Evolutionary conservation across 148 eudicot genomes (phyloP), one percentile per base, ranked within the genome.

Genomic region (Heliamphora exappendiculata): DNA sequence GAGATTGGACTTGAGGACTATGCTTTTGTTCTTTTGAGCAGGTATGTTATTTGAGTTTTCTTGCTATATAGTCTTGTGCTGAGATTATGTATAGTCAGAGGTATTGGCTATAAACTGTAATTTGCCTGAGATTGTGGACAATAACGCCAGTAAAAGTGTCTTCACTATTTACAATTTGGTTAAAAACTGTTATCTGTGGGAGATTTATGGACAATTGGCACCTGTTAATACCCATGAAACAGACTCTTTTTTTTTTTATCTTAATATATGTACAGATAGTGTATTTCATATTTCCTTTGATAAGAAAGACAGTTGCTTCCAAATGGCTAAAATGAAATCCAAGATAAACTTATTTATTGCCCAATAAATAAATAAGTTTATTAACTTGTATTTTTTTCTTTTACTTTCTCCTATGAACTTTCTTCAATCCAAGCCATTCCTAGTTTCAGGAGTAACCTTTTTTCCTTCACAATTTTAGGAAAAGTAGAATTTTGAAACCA

Each of bases 1-100:
- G 98, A 95, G 85, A 92, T 95, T 83, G 98, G 98, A 75, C 94
- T 95, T 47, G 98, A 95, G 81, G 96, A 95, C 76, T 95, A 92
- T 79, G 86, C 87, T 50, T 95, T 95, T 87, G 93, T 95, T 78
- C 97, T 95, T 63, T 67, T 95, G 68, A 95, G 98, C 89, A 90
- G 98, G 98, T 95, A 86, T 53, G 8, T 54, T 58, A 37, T 9
- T 49, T 62, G 47, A 24, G 60, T 68, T 80, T 55, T 10, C 49
- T 31, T 74, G 12, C 42, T 51, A 4, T 67, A 51, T 22, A 49
- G 70, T 70, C 36, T 75, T 65, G 53, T n/a, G 67, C 50, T 41
- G n/a, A 57, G 51, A 33, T 22, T 51, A 54, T 12, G 62, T 14
- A 22, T 67, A 36, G 14, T 11, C 42, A 26, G 49, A 44, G 13